Base-by-base conservation (phyloP, 164 flowering plant species). In the Vitis rotundifolia region DNA sequence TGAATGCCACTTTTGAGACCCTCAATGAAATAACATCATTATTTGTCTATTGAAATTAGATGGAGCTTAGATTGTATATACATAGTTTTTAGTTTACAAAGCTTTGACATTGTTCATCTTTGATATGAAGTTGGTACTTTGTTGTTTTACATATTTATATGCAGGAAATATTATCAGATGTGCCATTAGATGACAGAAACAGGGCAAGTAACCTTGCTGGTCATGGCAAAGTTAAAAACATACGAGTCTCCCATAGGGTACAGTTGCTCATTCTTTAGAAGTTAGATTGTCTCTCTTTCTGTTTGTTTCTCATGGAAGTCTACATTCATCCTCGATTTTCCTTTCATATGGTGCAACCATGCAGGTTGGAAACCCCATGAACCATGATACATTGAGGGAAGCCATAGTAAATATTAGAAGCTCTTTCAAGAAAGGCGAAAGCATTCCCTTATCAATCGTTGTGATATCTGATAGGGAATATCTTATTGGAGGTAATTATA, bases 331-430 rank as follows among this genome's bases (percentile, higher is more conserved):
- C 18, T 54, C 9, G n/a, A n/a, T 14, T 13, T 60, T 61, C 18
- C 22, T 60, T 70, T 75, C n/a, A 49, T 58, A 13, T 73, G 15
- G 56, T 74, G 64, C 84, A 95, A 13, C 72, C 11, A 53, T 74
- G 64, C 84, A 95, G 99, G 70, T 91, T 16, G 99, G 99, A 57
- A 93, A 91, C 77, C 96, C 98, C 13, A 81, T 91, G 97, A 72
- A 89, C 73, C 89, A 89, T 78, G 92, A 90, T 31, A 76, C 79
- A 49, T 74, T 93, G 59, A 76, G 80, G 77, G 96, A 91, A 59
- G 83, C 93, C 54, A 87, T 95, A 70, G 15, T 68, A 37, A 74
- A 84, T 71, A 82, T 88, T 52, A 86, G 81, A 65, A 84, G 75
- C 44, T 82, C 81, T 49, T 71, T 76, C 54, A 84, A 81, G 77